Evolutionary conservation across 441 rosid species (phyloP).

Genomic region (Capsella rubella): DNA sequence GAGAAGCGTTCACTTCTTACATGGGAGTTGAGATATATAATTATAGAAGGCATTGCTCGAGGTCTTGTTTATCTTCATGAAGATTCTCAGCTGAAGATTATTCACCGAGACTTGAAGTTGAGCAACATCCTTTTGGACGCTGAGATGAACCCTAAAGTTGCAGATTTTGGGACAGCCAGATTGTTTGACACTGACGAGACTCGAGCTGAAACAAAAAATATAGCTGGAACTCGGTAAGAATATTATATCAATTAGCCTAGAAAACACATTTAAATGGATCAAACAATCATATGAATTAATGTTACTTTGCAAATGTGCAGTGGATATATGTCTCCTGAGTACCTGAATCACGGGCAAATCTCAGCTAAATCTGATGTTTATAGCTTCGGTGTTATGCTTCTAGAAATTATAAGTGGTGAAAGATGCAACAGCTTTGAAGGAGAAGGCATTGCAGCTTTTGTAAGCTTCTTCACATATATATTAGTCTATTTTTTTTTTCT

Average conservation of each 20-base stretch:
- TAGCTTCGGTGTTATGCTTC: constrained; percentile 11
- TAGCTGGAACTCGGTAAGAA: constrained; percentile 38
- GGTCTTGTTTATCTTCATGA: constrained; percentile 43
- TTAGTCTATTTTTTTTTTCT: neutral
- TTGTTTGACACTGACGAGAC: constrained; percentile 40
- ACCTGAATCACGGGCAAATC: neutral
- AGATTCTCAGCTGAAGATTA: constrained; percentile 38
- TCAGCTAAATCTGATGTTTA: constrained; percentile 25
- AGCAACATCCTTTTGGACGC: constrained; percentile 43
- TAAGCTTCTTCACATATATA: constrained; percentile 11
- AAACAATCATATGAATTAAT: neutral
- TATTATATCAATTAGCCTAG: too few species aligned
- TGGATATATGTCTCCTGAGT: constrained; percentile 33
- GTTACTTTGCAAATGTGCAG: constrained; percentile 2
- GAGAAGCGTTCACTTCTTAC: constrained; percentile 35
- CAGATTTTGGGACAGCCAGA: constrained; percentile 48
- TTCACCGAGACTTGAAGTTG: constrained; percentile 40
- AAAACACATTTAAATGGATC: neutral
- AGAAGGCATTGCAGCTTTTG: constrained; percentile 23
- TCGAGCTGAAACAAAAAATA: constrained; percentile 37
- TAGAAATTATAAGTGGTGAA: constrained; percentile 13
- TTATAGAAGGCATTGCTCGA: constrained; percentile 34
- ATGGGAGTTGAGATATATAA: constrained; percentile 32
- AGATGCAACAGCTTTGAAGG: constrained; percentile 10
- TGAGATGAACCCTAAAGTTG: constrained; percentile 44